These are phyloP conservation scores for Oryza punctata DNA, from an alignment of 176 grass and related monocot genomes.

Conservation along the genomic window DNA sequence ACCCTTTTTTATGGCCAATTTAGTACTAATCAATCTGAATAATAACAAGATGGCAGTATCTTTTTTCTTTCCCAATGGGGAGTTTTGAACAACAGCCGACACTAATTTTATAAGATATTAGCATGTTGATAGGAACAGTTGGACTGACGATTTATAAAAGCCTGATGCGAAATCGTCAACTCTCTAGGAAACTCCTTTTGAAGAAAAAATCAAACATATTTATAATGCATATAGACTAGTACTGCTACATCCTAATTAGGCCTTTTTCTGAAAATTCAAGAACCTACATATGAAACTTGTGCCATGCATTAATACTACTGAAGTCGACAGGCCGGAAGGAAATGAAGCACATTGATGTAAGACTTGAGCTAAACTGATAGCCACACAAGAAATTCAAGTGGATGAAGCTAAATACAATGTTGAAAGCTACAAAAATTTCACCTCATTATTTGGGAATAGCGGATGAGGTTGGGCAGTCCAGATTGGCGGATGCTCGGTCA, in stretches of 20 bases:
- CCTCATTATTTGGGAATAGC: conserved; percentile 67
- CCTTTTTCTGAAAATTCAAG: conserved; percentile 29
- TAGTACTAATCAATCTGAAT: not conserved
- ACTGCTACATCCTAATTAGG: conserved; percentile 32
- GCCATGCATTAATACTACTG: conserved; percentile 28
- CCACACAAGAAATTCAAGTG: conserved; percentile 13
- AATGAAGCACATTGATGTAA: conserved; percentile 18
- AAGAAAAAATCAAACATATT: conserved; percentile 18
- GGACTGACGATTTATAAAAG: conserved; percentile 16
- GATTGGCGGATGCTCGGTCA: conserved; percentile 49
- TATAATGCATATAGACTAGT: conserved; percentile 14
- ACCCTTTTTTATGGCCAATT: not conserved
- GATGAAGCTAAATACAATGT: conserved; percentile 14
- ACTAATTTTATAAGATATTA: not conserved
- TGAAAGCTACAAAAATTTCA: conserved; percentile 32
- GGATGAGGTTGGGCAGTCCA: conserved; percentile 58
- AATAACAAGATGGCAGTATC: not conserved
- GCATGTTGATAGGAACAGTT: not conserved
- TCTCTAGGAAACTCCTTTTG: conserved; percentile 31
- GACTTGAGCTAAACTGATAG: conserved; percentile 29
- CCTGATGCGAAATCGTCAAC: conserved; percentile 7
- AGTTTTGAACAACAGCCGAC: not conserved
- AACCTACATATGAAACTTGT: conserved; percentile 27
- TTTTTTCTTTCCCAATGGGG: conserved; percentile 16
- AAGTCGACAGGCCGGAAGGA: conserved; percentile 27